Base-by-base conservation (phyloP, 257 asterid genomes). In the Solanum stenotomum region DNA sequence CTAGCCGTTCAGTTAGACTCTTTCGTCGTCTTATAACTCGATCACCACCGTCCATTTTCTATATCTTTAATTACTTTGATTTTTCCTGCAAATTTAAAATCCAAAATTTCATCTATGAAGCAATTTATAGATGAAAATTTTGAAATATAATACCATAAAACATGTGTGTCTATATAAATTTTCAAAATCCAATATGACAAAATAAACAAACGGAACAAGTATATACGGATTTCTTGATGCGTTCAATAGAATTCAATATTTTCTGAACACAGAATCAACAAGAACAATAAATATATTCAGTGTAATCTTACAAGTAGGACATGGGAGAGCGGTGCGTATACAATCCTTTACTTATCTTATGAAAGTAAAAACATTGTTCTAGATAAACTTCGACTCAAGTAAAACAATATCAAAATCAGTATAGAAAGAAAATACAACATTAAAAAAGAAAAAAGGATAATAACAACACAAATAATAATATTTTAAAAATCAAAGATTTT, bases 1-100 rank as follows among this genome's bases (percentile, higher is more conserved):
- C 92, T 70, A 96, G 87, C 93, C 98, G 98, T 85, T 94, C 94
- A 76, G 88, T 92, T 27, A 96, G 71, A 67, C 94, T 92, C 91
- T 90, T 94, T 87, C 98, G 85, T 79, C 97, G 84, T 85, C 94
- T 90, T 75, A 13, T 83, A 89, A 88, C 8, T 16, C 93, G 95
- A 92, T 92, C 93, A 1, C 59, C 78, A 85, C 95, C 93, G 91
- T 94, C 93, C 98, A 95, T 94, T 56, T 2, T 5, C 11, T 70
- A 5, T 67, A 13, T 18, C 20, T 29, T 31, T 31, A 56, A 20
- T 20, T 56, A 20, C 15, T 33, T 72, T 34, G 56, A 29, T 91
- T 90, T 82, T 35, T 90, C 93, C 96, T 94, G 98, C 88, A 93
- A 77, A 56, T 90, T 90, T 89, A 46, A 93, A 89, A 37, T 91